These are phyloP conservation scores for Draba incana DNA, from an alignment of 345 rosid genomes.

Conservation along the genomic window DNA sequence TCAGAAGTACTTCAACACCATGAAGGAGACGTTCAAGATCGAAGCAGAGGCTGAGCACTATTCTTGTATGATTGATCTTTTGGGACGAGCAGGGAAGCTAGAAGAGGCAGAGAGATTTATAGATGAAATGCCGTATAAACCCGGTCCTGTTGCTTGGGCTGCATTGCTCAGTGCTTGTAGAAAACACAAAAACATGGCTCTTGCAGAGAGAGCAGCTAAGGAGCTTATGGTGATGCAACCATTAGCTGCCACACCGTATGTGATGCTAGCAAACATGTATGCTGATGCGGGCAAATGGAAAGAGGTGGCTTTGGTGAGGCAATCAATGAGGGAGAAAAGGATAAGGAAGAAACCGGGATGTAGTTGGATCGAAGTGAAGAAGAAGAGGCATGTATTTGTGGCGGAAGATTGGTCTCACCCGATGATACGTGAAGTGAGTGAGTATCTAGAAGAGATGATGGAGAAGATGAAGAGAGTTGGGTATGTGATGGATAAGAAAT, in stretches of 20 bases:
- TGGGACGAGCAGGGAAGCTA: constrained; percentile 82
- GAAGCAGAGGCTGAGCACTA: constrained; percentile 90
- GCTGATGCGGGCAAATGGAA: constrained; percentile 71
- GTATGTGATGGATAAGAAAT: constrained; percentile 71
- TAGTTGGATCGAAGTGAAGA: constrained; percentile 86
- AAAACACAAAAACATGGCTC: constrained; percentile 63
- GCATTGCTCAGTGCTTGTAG: constrained; percentile 85
- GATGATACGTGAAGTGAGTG: constrained; percentile 60
- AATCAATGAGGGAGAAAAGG: constrained; percentile 75
- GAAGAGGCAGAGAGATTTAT: constrained; percentile 76
- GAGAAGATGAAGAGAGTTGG: constrained; percentile 69
- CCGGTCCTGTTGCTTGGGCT: constrained; percentile 73
- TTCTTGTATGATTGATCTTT: constrained; percentile 86
- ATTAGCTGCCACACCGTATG: constrained; percentile 76
- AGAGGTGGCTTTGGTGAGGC: constrained; percentile 63
- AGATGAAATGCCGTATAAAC: constrained; percentile 69
- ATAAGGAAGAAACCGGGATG: constrained; percentile 86
- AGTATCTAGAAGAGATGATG: constrained; percentile 65
- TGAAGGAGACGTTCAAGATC: constrained; percentile 65
- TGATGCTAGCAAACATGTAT: constrained; percentile 83
- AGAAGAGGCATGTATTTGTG: constrained; percentile 66
- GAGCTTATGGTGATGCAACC: constrained; percentile 68
- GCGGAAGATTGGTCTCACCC: constrained; percentile 90
- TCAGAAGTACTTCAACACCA: constrained; percentile 59
- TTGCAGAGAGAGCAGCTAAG: constrained; percentile 74